Percentiles rank a stretch among this genome's conserved stretches.
These are phyloP conservation scores for Ministeria vibrans DNA, from an alignment of 78 protist species.

Conservation along the genomic window DNA sequence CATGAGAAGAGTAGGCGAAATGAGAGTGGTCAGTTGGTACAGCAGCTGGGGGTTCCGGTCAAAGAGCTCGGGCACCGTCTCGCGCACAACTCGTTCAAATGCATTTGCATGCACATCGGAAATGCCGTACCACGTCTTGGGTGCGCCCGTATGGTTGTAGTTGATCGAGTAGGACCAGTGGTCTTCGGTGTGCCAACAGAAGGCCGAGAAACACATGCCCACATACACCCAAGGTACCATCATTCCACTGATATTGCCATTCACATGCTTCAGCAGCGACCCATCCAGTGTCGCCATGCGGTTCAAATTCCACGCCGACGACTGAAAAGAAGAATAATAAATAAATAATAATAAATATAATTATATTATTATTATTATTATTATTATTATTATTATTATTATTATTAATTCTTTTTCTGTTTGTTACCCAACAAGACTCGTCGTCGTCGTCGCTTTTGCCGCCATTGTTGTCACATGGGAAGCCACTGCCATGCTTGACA, in stretches of 20 bases:
- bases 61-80: constrained; percentile 47
- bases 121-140: constrained; percentile 75
- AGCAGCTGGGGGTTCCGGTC: constrained; percentile 55
- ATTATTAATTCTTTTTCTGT: too few relatives aligned
- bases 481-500: constrained; percentile 19
- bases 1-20: constrained; percentile 41
- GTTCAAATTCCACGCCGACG: constrained; percentile 10
- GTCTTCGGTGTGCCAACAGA: constrained; percentile 91
- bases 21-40: constrained; percentile 47
- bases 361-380: not conserved
- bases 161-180: constrained; percentile 65
- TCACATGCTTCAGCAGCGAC: not conserved
- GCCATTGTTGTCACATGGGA: not conserved
- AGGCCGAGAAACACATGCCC: constrained; percentile 82
- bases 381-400: too few relatives aligned
- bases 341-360: not conserved
- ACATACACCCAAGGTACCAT: constrained; percentile 67
- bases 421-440: not conserved
- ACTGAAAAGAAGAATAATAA: too few relatives aligned
- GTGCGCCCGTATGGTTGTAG: constrained; percentile 71
- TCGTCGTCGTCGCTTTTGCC: not conserved
- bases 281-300: constrained; percentile 1
- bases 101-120: not conserved
- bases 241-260: not conserved
- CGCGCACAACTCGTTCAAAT: constrained; percentile 50